Conservation (phyloP, 164 flowering plant genomes). For the Dillenia turbinata region DNA sequence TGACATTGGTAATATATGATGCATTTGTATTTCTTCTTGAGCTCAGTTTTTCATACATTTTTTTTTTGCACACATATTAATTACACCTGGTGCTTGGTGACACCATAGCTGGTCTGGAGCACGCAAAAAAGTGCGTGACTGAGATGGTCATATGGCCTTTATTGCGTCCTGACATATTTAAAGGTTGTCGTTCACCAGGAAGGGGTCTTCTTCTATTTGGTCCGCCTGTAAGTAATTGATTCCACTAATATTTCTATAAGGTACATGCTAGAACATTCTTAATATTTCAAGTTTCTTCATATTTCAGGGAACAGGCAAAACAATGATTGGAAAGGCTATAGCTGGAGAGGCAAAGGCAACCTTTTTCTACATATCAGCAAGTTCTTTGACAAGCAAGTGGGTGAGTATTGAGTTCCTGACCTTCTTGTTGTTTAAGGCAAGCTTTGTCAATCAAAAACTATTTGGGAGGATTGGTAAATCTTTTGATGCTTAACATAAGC, state of each 20-base stretch:
- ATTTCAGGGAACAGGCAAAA: constrained; percentile 94
- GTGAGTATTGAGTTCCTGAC: constrained; percentile 34
- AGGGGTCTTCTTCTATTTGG: constrained; percentile 98
- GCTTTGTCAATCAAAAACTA: too few relatives aligned
- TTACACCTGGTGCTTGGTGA: constrained; percentile 2
- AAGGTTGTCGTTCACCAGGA: constrained; percentile 99
- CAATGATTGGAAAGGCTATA: constrained; percentile 99
- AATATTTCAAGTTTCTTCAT: constrained; percentile 6
- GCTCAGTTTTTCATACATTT: neutral
- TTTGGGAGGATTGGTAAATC: too few relatives aligned
- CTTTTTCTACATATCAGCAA: constrained; percentile 97
- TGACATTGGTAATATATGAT: constrained; percentile 71
- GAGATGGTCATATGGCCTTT: constrained; percentile 99
- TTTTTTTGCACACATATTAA: constrained; percentile 4
- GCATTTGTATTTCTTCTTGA: neutral
- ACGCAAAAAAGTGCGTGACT: constrained; percentile 98
- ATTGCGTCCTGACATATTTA: constrained; percentile 94
- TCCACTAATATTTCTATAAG: neutral
- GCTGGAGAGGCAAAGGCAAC: constrained; percentile 99
- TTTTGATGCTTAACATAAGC: too few relatives aligned
- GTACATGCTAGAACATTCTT: neutral
- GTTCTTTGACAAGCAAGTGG: constrained; percentile 99
- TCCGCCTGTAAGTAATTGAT: constrained; percentile 73
- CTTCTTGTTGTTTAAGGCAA: neutral
- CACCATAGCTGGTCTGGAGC: constrained; percentile 88